A percentile compares a stretch with the other conserved stretches of the same genome.
These are phyloP conservation scores for Tilletia caries DNA, from an alignment of 1,284 basidiomycete species.

Conservation along the genomic window DNA sequence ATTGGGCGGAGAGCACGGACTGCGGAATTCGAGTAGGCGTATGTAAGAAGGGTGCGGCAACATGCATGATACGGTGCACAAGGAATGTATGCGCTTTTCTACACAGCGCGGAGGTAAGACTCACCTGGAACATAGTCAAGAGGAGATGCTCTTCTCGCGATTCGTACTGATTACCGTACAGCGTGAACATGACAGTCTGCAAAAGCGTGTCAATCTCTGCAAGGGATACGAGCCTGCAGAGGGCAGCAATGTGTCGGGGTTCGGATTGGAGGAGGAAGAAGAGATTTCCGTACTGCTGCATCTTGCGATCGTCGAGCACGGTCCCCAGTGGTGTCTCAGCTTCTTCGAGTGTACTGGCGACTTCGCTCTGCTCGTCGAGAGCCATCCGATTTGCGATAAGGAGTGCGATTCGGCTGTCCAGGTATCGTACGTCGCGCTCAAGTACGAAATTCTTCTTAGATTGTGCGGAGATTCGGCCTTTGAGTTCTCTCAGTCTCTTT, in stretches of 20 bases:
- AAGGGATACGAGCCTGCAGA: conserved; percentile 93
- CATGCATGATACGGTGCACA: neutral
- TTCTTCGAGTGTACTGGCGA: conserved; percentile 69
- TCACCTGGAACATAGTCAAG: conserved; percentile 87
- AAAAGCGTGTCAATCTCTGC: conserved; percentile 96
- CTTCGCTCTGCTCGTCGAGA: conserved; percentile 66
- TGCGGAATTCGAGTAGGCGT: conserved; percentile 53
- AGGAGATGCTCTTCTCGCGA: conserved; percentile 95
- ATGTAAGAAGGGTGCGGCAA: conserved; percentile 30
- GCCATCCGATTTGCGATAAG: conserved; percentile 98
- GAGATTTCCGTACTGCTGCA: conserved; percentile 93
- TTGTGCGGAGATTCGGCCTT: conserved; percentile 94
- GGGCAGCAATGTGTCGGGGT: conserved; percentile 88
- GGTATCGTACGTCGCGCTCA: conserved; percentile 94
- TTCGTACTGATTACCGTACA: conserved; percentile 99
- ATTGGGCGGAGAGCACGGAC: conserved; percentile 94
- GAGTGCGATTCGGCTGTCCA: conserved; percentile 93
- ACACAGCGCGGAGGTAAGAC: conserved; percentile 24
- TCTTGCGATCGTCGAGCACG: conserved; percentile 79
- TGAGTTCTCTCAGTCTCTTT: conserved; percentile 89
- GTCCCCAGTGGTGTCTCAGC: conserved; percentile 63
- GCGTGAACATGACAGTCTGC: conserved; percentile 99
- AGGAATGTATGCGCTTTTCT: no score
- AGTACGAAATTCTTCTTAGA: conserved; percentile 99
- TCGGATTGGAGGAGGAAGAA: conserved; percentile 98